Base-by-base conservation (phyloP, 768 basidiomycete genomes). In the Trametes maxima region DNA sequence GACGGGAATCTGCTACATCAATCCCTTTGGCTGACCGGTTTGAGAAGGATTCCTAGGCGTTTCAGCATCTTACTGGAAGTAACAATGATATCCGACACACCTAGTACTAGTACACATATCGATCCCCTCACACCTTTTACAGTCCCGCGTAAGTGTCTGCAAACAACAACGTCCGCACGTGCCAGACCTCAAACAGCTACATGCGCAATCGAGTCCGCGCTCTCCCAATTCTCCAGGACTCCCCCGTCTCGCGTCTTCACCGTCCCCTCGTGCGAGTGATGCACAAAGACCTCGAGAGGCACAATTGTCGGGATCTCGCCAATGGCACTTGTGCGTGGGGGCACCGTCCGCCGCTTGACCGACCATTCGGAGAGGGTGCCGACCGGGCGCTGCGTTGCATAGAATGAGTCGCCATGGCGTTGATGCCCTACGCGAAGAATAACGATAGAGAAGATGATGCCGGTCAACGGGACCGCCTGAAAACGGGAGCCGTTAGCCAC, bases 341-440 rank as follows among this genome's bases (percentile, higher is more conserved):
- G 16, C 22, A 24, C 25, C 25, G 28, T 17, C 25, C n/a, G 22
- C 28, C 49, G 22, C 16, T n/a, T 33, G n/a, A 22, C 22, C 33
- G n/a, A n/a, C 49, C 49, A 22, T 8, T 33, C 28, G 28, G 28
- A 50, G 22, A n/a, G n/a, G 35, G 25, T 35, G 33, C 17, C 17
- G 33, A n/a, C 35, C n/a, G 33, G 28, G 3, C n/a, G 22, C 28
- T 35, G 17, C 17, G 22, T 22, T 21, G 49, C 17, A 25, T 52
- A 52, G 51, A 52, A 52, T 21, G 37, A 52, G 19, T 52, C 51
- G 10, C 51, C 39, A 39, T 52, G 37, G 37, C 51, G 51, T 25
- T 45, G 50, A 36, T 48, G 52, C 10, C 59, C 53, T 16, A 60
- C 59, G 5, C 59, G 52, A 21, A 60, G 47, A 37, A 60, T 54